Evolutionary conservation across 352 stramenopile species (phyloP).

Genomic region (Thraustochytrium sp.): DNA sequence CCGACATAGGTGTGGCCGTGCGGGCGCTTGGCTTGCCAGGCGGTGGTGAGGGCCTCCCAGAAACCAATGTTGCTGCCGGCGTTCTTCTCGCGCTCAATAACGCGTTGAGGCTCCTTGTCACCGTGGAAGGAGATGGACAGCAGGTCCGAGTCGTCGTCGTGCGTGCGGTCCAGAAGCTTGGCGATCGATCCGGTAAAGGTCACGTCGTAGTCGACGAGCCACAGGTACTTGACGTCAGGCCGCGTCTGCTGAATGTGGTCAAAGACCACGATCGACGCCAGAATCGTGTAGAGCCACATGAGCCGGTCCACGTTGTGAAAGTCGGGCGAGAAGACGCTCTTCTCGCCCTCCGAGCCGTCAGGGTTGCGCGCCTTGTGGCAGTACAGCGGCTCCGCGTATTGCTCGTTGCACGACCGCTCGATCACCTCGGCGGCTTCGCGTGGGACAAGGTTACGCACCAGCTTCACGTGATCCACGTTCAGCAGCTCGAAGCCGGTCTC

Average conservation of each 20-base stretch:
- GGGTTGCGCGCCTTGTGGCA: neutral
- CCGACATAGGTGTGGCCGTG: neutral
- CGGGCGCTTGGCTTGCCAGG: neutral
- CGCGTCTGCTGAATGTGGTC: neutral
- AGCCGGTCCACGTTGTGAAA: neutral
- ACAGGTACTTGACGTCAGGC: neutral
- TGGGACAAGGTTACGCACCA: neutral
- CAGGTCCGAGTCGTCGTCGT: neutral
- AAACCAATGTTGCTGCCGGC: neutral
- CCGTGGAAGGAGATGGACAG: neutral
- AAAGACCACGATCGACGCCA: neutral
- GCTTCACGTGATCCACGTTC: neutral
- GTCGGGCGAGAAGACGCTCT: neutral
- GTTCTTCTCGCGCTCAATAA: neutral
- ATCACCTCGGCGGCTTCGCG: neutral
- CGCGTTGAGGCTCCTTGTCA: neutral
- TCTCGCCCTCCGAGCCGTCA: no score
- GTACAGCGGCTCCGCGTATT: neutral
- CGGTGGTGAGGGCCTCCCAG: neutral
- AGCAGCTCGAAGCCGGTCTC: neutral
- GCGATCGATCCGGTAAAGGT: neutral
- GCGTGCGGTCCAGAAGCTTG: neutral
- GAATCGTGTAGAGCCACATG: conserved; percentile 6
- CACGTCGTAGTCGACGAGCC: conserved; percentile 1
- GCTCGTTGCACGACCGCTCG: neutral